Conservation (phyloP, 257 asterid genomes). For the Solanum sejunctum region DNA sequence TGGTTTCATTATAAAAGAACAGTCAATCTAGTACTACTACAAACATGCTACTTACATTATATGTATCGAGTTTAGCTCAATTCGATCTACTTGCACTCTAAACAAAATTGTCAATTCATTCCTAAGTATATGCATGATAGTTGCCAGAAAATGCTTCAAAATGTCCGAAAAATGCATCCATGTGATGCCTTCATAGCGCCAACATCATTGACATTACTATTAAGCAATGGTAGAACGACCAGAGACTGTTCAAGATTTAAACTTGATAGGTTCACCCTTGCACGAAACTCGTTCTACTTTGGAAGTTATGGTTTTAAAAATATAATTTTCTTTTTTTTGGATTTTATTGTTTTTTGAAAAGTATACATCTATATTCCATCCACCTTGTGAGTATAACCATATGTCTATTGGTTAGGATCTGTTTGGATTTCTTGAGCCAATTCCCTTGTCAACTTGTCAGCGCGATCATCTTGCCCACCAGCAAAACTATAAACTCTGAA, state of each 20-base stretch:
- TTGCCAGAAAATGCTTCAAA: neutral
- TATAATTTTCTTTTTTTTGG: neutral
- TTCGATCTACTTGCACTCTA: neutral
- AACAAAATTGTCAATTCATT: neutral
- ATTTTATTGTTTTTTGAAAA: neutral
- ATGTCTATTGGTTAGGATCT: constrained; percentile 7
- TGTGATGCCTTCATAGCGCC: neutral
- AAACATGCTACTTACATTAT: neutral
- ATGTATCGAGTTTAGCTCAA: neutral
- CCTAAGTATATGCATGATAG: neutral
- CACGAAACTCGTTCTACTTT: neutral
- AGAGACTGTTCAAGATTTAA: neutral
- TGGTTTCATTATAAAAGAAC: neutral
- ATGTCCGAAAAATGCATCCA: neutral
- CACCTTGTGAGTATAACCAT: neutral
- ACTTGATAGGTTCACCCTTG: neutral
- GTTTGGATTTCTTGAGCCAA: constrained; percentile 59
- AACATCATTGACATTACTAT: neutral
- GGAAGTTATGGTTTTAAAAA: neutral
- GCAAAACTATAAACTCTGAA: constrained; percentile 71
- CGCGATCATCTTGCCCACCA: constrained; percentile 88
- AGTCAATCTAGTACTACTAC: neutral
- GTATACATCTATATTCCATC: neutral
- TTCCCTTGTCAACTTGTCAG: constrained; percentile 65
- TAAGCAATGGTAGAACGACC: neutral